Base-by-base conservation (phyloP, 106 monocot species). In the Acanthochlamys bracteata region DNA sequence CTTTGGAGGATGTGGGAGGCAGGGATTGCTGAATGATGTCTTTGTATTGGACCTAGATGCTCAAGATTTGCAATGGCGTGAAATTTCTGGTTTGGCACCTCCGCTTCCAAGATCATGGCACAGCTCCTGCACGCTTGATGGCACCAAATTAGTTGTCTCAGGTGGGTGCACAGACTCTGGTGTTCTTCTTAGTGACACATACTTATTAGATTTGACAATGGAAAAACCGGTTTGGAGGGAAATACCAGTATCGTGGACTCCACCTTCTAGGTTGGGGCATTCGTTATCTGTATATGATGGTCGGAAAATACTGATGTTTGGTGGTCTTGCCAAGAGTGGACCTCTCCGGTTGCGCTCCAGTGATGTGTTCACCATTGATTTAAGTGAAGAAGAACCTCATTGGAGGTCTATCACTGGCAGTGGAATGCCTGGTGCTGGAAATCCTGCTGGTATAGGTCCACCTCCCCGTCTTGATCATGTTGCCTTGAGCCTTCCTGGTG, bases 101-200 rank as follows among this genome's bases (percentile, higher is more conserved):
- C 93, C 93, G 8, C 75, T 86, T 9, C 93, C 93, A 1, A 71
- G 93, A 24, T 94, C 93, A 17, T 94, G 93, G 93, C 93, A 94
- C 66, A 94, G 93, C 49, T 94, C 93, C 17, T 94, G 93, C 77
- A 94, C 82, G 16, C 63, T 94, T 3, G 93, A 94, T 59, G 93
- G 93, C 25, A 89, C 86, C 20, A 89, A 86, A 66, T 75, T 95
- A 52, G 90, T 95, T 27, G 90, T 95, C 24, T 95, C 94, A 13
- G 94, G 94, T 41, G 94, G 94, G 15, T 95, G 94, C 72, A 84
- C 94, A 20, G 94, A 95, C 61, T 95, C 93, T 8, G 93, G 93
- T 39, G 89, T 94, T 33, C 89, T 94, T 52, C 77, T 94, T 0
- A 94, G 93, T 57, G 93, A 94, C 49, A 94, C 93, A 20, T 89